These are phyloP conservation scores for Trametes hirsuta DNA, from an alignment of 1,284 basidiomycete species.

Conservation along the genomic window DNA sequence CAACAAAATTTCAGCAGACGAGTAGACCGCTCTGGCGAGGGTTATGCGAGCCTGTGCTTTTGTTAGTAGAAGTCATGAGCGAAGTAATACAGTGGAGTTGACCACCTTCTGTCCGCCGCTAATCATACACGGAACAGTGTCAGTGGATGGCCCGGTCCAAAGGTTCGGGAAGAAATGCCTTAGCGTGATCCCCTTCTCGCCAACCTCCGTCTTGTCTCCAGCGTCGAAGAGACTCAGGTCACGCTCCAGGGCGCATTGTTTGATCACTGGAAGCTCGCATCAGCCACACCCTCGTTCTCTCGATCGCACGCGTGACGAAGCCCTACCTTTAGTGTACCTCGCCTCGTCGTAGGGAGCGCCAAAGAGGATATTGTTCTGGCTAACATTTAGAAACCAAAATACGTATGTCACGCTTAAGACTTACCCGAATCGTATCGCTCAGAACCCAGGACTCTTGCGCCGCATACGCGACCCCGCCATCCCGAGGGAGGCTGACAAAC, in stretches of 20 bases:
- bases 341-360: constrained; percentile 45
- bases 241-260: constrained; percentile 64
- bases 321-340: constrained; percentile 46
- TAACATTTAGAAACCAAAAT: constrained; percentile 14
- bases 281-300: constrained; percentile 10
- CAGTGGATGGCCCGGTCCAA: neutral
- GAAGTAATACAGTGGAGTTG: constrained; percentile 50
- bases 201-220: constrained; percentile 73
- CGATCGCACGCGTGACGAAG: constrained; percentile 32
- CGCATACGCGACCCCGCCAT: constrained; percentile 68
- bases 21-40: constrained; percentile 73
- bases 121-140: neutral
- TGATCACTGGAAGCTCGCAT: constrained; percentile 45
- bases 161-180: constrained; percentile 55
- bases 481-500: constrained; percentile 67
- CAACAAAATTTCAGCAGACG: constrained; percentile 64
- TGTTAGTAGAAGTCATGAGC: constrained; percentile 33
- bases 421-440: constrained; percentile 41
- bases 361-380: constrained; percentile 48
- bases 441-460: constrained; percentile 65
- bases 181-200: constrained; percentile 61
- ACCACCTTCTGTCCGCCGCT: constrained; percentile 83
- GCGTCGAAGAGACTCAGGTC: constrained; percentile 72
- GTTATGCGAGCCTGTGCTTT: constrained; percentile 71
- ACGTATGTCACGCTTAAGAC: constrained; percentile 5